Conservation (phyloP, 768 basidiomycete species). For the Panaeolus cyanescens region DNA sequence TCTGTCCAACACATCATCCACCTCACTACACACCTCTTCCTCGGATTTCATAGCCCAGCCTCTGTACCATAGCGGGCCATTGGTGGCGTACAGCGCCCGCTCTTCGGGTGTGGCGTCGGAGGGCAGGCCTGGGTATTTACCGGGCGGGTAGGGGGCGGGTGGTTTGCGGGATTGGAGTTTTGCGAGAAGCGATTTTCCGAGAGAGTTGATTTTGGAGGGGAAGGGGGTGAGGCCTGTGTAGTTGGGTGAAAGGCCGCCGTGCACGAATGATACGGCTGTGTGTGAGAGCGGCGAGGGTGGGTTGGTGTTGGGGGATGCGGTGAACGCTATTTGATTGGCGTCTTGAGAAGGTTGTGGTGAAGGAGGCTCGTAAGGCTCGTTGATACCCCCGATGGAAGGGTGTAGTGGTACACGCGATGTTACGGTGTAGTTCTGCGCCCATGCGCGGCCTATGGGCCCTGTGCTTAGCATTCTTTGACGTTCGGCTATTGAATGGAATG, state of each 20-base stretch:
- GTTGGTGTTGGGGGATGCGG: slow-evolving; percentile 20
- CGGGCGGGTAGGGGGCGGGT: slow-evolving; percentile 81
- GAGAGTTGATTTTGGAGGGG: slow-evolving; percentile 77
- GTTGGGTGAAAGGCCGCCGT: slow-evolving; percentile 86
- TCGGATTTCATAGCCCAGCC: slow-evolving; percentile 86
- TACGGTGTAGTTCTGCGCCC: slow-evolving; percentile 85
- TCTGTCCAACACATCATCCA: slow-evolving; percentile 67
- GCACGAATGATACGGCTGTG: slow-evolving; percentile 88
- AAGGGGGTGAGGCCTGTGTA: slow-evolving; percentile 80
- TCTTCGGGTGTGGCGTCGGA: slow-evolving; percentile 65
- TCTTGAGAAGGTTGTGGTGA: slow-evolving; percentile 31
- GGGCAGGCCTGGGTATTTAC: slow-evolving; percentile 38
- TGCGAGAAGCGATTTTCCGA: slow-evolving; percentile 67
- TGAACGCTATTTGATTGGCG: not conserved
- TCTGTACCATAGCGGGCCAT: slow-evolving; percentile 94
- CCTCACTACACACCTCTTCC: slow-evolving; percentile 65
- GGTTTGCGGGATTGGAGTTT: slow-evolving; percentile 69
- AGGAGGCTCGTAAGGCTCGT: slow-evolving; percentile 55
- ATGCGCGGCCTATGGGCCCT: slow-evolving; percentile 81
- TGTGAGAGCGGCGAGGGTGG: slow-evolving; percentile 76
- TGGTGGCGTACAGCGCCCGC: slow-evolving; percentile 64
- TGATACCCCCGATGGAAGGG: slow-evolving; percentile 64
- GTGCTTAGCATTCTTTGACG: slow-evolving; percentile 76
- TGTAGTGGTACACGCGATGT: slow-evolving; percentile 83
- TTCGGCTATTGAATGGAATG: slow-evolving; percentile 70